These are phyloP conservation scores for Cercophora scortea DNA, from an alignment of 495 filamentous ascomycete genomes.

Conservation along the genomic window DNA sequence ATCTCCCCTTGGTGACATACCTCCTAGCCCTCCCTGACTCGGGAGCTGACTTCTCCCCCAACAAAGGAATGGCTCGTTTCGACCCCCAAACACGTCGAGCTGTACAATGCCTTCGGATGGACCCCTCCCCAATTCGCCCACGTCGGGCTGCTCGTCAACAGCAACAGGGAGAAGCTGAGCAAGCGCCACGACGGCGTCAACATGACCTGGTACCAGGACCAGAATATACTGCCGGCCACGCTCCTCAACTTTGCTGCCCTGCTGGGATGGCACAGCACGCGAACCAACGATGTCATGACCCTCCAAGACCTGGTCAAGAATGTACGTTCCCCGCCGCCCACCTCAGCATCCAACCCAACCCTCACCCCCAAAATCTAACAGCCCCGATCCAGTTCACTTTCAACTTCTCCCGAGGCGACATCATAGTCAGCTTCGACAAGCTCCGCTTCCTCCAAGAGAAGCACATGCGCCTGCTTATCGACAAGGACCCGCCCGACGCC, in stretches of 20 bases:
- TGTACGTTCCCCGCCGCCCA: slow-evolving; percentile 27
- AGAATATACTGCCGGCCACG: slow-evolving; percentile 62
- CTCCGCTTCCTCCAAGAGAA: slow-evolving; percentile 70
- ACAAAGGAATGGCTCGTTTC: slow-evolving; percentile 83
- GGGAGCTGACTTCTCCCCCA: neutral
- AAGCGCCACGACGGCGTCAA: slow-evolving; percentile 73
- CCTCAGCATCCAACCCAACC: neutral
- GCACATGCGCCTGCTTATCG: slow-evolving; percentile 41
- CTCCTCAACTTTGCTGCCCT: slow-evolving; percentile 79
- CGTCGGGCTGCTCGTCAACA: slow-evolving; percentile 76
- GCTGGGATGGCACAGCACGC: slow-evolving; percentile 67
- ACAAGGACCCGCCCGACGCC: neutral
- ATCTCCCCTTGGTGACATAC: neutral
- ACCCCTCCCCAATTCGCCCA: slow-evolving; percentile 76
- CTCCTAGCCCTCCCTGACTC: neutral
- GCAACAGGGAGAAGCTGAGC: slow-evolving; percentile 73
- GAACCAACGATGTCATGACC: slow-evolving; percentile 54
- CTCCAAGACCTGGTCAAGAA: slow-evolving; percentile 61
- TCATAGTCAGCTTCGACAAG: slow-evolving; percentile 74
- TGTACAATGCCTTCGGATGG: slow-evolving; percentile 91
- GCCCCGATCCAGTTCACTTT: slow-evolving; percentile 53
- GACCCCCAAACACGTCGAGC: slow-evolving; percentile 77
- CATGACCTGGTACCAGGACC: slow-evolving; percentile 58
- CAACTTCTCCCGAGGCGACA: slow-evolving; percentile 83
- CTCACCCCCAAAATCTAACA: neutral